Percentiles rank a stretch among this genome's conserved stretches.
These are phyloP conservation scores for Ophiostoma triangulosporum DNA, from an alignment of 2,329 filamentous ascomycete genomes.

Conservation along the genomic window DNA sequence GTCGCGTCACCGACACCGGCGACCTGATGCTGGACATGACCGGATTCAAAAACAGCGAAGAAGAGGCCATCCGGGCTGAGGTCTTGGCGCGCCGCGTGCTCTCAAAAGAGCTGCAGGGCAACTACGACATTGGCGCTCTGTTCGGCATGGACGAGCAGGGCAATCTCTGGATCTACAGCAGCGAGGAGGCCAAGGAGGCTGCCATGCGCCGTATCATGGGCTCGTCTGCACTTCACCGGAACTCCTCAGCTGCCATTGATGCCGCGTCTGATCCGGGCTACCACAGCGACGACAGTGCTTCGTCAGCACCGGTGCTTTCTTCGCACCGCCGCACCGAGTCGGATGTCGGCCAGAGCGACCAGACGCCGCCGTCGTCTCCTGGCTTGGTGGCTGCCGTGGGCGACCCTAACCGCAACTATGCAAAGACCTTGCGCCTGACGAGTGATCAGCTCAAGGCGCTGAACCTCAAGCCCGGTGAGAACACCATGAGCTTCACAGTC, in stretches of 20 bases:
- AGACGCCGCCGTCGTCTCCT: constrained; percentile 57
- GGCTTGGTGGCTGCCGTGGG: constrained; percentile 42
- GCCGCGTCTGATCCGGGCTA: constrained; percentile 88
- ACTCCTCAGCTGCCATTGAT: constrained; percentile 51
- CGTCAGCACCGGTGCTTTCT: constrained; percentile 24
- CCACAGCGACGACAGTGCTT: constrained; percentile 72
- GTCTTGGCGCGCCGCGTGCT: constrained; percentile 87
- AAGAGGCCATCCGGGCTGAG: constrained; percentile 82
- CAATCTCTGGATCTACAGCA: constrained; percentile 99
- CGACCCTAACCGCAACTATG: constrained; percentile 76
- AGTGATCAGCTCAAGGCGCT: constrained; percentile 88
- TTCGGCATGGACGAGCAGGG: constrained; percentile 92
- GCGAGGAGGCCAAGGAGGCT: constrained; percentile 85
- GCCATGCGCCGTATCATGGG: constrained; percentile 56
- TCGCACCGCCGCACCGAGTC: constrained; percentile 54
- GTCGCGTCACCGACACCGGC: constrained; percentile 78
- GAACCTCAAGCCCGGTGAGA: constrained; percentile 70
- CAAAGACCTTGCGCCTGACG: constrained; percentile 88
- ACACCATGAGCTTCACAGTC: constrained; percentile 90
- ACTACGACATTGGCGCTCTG: constrained; percentile 89
- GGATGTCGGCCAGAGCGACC: constrained; percentile 38
- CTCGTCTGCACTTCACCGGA: constrained; percentile 33
- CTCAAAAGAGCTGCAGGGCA: constrained; percentile 82
- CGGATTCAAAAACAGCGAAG: constrained; percentile 86
- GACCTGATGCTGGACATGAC: constrained; percentile 98